phyloP scores from a whole-genome alignment of 176 grass and related monocot genomes.

The Juncus inflexus region DNA sequence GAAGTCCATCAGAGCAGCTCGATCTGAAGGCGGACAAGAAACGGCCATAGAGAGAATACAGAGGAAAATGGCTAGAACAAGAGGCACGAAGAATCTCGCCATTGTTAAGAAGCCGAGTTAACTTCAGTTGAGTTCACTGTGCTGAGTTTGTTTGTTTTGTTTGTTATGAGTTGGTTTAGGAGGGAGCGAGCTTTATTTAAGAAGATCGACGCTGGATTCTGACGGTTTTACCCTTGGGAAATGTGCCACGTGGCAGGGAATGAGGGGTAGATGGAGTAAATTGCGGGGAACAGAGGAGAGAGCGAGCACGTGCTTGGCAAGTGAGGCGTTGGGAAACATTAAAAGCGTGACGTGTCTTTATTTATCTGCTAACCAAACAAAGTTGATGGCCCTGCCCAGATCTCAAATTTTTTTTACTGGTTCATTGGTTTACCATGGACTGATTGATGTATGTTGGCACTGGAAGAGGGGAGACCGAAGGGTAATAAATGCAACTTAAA shows the following conservation, averaged over 20 bases:
- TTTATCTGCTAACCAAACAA: background rate
- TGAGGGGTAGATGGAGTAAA: background rate
- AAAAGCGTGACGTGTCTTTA: slow-evolving; percentile 24
- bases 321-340: slow-evolving; percentile 22
- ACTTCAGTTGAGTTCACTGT: background rate
- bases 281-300: slow-evolving; percentile 11
- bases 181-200: slow-evolving; percentile 11
- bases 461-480: no score
- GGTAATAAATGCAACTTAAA: no score
- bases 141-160: slow-evolving; percentile 10
- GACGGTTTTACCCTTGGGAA: slow-evolving; percentile 28
- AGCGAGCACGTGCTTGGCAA: slow-evolving; percentile 25
- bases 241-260: background rate
- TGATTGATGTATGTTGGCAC: no score
- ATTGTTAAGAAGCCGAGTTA: slow-evolving; percentile 11
- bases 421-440: no score
- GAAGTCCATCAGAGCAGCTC: slow-evolving; percentile 56
- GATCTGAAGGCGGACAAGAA: slow-evolving; percentile 35
- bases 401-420: no score
- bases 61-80: background rate
- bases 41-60: slow-evolving; percentile 12
- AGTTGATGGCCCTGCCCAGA: background rate
- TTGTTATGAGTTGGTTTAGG: background rate
- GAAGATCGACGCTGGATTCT: slow-evolving; percentile 14
- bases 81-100: slow-evolving; percentile 10